Percentiles rank a stretch among this genome's conserved stretches.
These are phyloP conservation scores for Calocera cornea DNA, from an alignment of 768 basidiomycete genomes.

Conservation along the genomic window DNA sequence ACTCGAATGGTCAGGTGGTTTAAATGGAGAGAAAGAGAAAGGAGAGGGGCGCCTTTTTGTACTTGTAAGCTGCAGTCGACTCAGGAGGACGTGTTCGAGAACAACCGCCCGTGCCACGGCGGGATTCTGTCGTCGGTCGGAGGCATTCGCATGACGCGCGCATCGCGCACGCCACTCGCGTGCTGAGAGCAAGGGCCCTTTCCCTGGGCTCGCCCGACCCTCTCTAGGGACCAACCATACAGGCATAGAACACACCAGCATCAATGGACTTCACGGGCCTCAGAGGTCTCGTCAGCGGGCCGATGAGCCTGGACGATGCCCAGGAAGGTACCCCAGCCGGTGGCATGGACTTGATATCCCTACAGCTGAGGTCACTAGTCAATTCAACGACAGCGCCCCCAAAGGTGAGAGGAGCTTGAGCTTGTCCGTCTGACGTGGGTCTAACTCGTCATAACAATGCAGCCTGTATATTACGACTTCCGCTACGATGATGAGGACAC, in stretches of 20 bases:
- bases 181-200: no score
- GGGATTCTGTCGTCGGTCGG: not conserved
- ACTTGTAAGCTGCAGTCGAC: not conserved
- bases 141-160: slow-evolving; percentile 3
- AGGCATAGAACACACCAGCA: not conserved
- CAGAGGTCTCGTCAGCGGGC: not conserved
- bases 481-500: slow-evolving; percentile 94
- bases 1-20: not conserved
- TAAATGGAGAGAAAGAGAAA: not conserved
- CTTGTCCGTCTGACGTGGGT: not conserved
- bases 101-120: not conserved
- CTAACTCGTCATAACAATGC: not conserved
- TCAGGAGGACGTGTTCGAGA: not conserved
- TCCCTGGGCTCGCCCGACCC: not conserved
- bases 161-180: not conserved
- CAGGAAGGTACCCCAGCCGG: not conserved
- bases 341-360: not conserved
- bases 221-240: not conserved
- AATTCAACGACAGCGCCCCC: not conserved
- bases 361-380: not conserved
- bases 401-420: not conserved
- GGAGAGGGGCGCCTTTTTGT: not conserved
- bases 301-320: not conserved
- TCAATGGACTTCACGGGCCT: not conserved
- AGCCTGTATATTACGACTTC: slow-evolving; percentile 55